Base-by-base conservation (phyloP, 768 basidiomycete genomes). In the Lactarius akahatsu region DNA sequence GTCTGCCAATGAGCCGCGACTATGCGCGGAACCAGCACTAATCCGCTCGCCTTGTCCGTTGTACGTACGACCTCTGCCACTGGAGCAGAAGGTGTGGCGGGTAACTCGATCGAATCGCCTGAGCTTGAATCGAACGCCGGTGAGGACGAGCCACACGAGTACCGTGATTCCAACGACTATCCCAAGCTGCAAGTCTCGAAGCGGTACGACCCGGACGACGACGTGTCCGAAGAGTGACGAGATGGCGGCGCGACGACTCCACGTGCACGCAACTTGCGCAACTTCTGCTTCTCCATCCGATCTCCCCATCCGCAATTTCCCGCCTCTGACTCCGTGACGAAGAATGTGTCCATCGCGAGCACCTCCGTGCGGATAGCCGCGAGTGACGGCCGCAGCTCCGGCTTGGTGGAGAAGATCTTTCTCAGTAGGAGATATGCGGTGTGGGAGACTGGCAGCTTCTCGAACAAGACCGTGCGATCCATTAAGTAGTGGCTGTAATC, bases 341-440 rank as follows among this genome's bases (percentile, higher is more conserved):
- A 89, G 79, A 93, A 89, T 4, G 83, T 82, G 38, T 84, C 80
- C 36, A 90, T 77, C 10, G 76, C 74, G 23, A 83, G 70, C 71
- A 96, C 80, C 61, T 82, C 82, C 59, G 74, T 69, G 32, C 88
- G 83, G 5, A 95, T 79, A 6, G 86, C 82, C 7, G 79, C 75
- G 50, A 96, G 78, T n/a, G 84, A 78, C 60, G 89, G 86, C 36
- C 92, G 87, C 30, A 74, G 71, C 2, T 77, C 65, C 4, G 91
- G 87, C 72, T 91, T 85, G 60, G 87, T 75, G n/a, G 80, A 76
- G 78, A 95, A 94, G 66, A 92, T 78, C 40, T 76, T 76, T 59
- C 79, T 77, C 63, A 86, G 78, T 64, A 86, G 77, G 10, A 75
- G 72, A 73, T 82, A 78, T 60, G 80, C 77, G 40, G 75, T 76